Evolutionary conservation across 345 rosid species (phyloP).

Genomic region (Salix koriyanagi): DNA sequence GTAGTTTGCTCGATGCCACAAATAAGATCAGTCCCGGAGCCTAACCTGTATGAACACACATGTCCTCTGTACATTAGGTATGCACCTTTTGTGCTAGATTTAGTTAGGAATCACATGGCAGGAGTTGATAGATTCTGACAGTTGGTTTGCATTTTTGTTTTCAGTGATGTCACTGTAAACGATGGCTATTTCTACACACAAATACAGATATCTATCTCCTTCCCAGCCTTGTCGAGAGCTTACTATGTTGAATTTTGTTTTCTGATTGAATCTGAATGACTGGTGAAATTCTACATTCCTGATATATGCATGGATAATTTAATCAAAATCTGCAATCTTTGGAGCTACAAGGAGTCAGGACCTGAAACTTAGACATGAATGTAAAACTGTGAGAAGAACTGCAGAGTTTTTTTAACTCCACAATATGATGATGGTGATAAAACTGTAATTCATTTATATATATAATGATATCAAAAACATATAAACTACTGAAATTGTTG

Average conservation of each 20-base stretch:
- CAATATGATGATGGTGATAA: background rate
- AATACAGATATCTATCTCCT: background rate
- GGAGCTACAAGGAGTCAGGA: background rate
- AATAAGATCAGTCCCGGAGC: background rate
- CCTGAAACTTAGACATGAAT: background rate
- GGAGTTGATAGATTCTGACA: background rate
- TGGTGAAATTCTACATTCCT: background rate
- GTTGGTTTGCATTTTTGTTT: constrained; percentile 1
- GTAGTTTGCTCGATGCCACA: background rate
- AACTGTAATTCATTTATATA: background rate
- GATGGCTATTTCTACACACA: background rate
- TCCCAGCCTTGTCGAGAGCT: background rate
- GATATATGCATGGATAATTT: background rate
- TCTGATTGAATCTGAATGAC: background rate
- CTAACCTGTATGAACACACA: background rate
- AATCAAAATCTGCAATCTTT: background rate
- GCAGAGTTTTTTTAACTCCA: background rate
- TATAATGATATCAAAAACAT: too few species aligned
- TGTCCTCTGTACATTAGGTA: background rate
- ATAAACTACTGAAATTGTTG: background rate
- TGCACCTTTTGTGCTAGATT: background rate
- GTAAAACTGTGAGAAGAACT: background rate
- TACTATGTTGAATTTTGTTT: background rate
- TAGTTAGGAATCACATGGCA: background rate
- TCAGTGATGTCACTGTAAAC: background rate